These are phyloP conservation scores for Teunomyces panamensis DNA, from an alignment of 805 yeast species.

Conservation along the genomic window DNA sequence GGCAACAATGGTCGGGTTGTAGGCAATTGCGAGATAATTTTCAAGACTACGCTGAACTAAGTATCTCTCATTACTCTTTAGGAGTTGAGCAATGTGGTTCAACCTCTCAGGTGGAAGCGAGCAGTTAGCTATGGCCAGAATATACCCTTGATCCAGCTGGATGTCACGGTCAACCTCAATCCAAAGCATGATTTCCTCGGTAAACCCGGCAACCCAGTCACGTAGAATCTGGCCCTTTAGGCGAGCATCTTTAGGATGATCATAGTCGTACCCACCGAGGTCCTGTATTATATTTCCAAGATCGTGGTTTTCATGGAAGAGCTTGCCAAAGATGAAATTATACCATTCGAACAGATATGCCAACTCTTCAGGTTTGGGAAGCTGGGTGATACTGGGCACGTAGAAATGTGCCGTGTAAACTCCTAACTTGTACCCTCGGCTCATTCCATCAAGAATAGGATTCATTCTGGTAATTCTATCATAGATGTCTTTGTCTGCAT, in stretches of 20 bases:
- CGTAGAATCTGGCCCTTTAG: not conserved
- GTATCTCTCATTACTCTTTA: not conserved
- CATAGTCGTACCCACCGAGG: not conserved
- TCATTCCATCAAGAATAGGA: not conserved
- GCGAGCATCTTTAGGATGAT: not conserved
- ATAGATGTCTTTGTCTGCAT: not conserved
- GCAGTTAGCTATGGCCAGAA: not conserved
- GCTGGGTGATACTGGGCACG: not conserved
- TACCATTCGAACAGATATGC: not conserved
- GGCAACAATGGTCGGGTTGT: not conserved
- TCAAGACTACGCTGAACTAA: not conserved
- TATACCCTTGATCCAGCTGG: not conserved
- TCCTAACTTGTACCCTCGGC: not conserved
- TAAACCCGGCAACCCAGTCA: not conserved
- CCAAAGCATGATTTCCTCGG: conserved; percentile 1
- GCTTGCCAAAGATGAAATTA: conserved; percentile 1
- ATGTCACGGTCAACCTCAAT: not conserved
- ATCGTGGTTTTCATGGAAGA: not conserved
- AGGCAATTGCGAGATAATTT: not conserved
- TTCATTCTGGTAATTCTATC: not conserved
- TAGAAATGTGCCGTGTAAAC: conserved; percentile 1
- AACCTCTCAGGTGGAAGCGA: not conserved
- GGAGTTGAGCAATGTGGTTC: not conserved
- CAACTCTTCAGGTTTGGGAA: not conserved
- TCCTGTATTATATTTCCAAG: not conserved